phyloP scores from a whole-genome alignment of 305 asterid species.

The Fraxinus latifolia region DNA sequence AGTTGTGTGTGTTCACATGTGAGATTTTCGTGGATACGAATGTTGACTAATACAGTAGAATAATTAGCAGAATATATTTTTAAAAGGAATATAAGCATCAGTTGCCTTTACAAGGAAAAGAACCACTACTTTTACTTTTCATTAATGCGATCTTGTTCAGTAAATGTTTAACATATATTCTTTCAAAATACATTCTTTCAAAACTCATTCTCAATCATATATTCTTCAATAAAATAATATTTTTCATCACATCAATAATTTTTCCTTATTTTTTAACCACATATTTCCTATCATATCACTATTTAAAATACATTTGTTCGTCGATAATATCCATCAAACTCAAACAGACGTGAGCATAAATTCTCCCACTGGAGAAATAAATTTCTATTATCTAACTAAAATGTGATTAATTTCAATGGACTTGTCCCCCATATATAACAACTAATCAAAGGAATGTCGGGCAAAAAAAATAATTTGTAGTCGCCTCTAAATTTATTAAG shows the following conservation, averaged over 20 bases:
- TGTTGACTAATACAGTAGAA: constrained; percentile 34
- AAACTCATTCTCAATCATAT: no score
- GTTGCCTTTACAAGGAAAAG: constrained; percentile 52
- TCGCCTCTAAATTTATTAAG: not conserved
- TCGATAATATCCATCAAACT: no score
- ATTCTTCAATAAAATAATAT: no score
- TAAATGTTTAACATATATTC: not conserved
- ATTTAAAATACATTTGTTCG: no score
- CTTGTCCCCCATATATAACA: not conserved
- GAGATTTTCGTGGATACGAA: constrained; percentile 56
- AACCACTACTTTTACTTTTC: constrained; percentile 36
- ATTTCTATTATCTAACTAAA: constrained; percentile 10
- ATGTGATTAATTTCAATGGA: not conserved
- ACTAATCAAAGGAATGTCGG: not conserved
- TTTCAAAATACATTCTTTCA: no score
- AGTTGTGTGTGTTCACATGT: constrained; percentile 20
- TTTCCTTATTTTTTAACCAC: no score
- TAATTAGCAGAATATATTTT: not conserved
- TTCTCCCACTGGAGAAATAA: constrained; percentile 24
- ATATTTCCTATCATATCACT: no score
- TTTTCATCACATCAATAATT: no score
- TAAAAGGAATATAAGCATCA: constrained; percentile 46
- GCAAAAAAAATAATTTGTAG: not conserved
- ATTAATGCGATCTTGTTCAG: constrained; percentile 10
- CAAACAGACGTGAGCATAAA: constrained; percentile 18